Conservation (phyloP, 148 eudicot genomes). For the Silene latifolia region DNA sequence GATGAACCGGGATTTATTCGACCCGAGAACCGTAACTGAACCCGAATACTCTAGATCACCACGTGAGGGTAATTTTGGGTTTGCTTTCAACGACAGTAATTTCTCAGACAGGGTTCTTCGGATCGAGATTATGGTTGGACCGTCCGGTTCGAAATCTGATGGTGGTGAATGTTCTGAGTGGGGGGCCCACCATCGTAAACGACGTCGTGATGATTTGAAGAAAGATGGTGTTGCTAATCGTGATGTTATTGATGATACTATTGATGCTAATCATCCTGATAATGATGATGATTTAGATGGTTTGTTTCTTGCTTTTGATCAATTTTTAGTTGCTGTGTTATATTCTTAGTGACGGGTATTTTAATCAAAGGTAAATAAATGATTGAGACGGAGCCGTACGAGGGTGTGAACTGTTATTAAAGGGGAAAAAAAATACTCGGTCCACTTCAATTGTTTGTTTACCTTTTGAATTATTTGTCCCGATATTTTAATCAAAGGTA, state of each 20-base stretch:
- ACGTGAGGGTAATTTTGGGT: conserved; percentile 65
- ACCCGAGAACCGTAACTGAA: conserved; percentile 66
- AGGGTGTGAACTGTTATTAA: too few relatives aligned
- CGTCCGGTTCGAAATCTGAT: conserved; percentile 41
- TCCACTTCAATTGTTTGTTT: too few relatives aligned
- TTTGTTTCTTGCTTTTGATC: conserved; percentile 1
- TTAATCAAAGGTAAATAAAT: neutral
- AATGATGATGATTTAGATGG: conserved; percentile 22
- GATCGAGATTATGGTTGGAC: conserved; percentile 71
- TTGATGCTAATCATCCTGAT: neutral
- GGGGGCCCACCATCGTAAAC: conserved; percentile 67
- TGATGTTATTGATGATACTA: conserved; percentile 1
- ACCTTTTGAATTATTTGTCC: too few relatives aligned
- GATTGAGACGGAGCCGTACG: neutral
- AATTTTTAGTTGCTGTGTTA: neutral
- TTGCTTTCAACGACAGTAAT: conserved; percentile 83
- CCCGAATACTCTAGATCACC: conserved; percentile 41
- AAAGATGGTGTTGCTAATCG: conserved; percentile 17
- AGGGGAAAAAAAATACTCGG: too few relatives aligned
- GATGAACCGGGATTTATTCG: conserved; percentile 56
- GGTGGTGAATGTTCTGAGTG: conserved; percentile 18
- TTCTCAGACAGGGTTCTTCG: conserved; percentile 74
- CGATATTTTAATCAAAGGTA: too few relatives aligned
- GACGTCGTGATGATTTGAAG: conserved; percentile 58
- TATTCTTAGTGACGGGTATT: neutral